phyloP scores from a whole-genome alignment of 345 rosid genomes.

The Salix brachista region DNA sequence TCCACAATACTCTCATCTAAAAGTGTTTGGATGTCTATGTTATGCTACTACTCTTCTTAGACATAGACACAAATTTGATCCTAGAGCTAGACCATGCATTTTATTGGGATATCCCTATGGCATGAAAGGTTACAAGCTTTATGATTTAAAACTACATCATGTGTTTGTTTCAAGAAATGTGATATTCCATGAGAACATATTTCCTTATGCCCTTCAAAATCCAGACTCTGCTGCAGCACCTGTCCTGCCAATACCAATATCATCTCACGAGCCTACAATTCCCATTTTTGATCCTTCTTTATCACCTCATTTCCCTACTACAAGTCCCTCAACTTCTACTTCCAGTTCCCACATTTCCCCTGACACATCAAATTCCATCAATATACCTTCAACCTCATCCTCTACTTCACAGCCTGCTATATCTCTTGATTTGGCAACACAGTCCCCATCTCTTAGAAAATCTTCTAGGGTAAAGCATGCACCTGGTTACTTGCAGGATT shows the following conservation, averaged over 20 bases:
- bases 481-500: too few relatives aligned
- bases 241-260: fast-evolving
- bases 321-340: too few relatives aligned
- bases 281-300: too few relatives aligned
- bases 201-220: neutral
- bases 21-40: neutral
- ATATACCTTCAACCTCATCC: too few relatives aligned
- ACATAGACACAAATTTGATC: neutral
- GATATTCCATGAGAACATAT: neutral
- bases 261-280: too few relatives aligned
- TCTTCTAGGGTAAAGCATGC: too few relatives aligned
- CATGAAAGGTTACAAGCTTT: neutral
- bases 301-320: too few relatives aligned
- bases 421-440: too few relatives aligned
- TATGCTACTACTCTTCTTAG: neutral
- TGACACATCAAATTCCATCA: fast-evolving
- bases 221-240: fast-evolving
- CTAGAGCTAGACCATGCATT: too few relatives aligned
- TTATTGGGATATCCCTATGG: neutral
- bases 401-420: too few relatives aligned
- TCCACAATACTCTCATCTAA: neutral
- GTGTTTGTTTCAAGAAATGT: neutral
- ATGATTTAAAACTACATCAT: neutral
- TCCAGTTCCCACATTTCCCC: too few relatives aligned
- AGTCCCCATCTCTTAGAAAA: too few relatives aligned